phyloP scores from a whole-genome alignment of 805 yeast genomes.

The Yamadazyma philogaea region DNA sequence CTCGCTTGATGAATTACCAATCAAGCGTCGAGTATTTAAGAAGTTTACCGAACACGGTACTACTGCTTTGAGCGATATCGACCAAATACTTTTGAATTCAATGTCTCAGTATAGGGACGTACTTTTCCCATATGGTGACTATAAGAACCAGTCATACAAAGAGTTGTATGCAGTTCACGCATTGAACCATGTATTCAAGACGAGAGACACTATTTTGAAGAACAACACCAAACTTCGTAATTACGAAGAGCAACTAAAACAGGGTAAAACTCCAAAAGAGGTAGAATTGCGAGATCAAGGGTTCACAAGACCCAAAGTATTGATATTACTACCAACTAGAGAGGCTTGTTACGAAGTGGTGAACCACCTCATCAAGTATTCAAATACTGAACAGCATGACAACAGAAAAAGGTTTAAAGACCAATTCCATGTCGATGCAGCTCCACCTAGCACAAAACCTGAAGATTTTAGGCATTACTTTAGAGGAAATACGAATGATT shows the following conservation, averaged over 20 bases:
- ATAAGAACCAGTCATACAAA: slow-evolving; percentile 53
- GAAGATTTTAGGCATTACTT: slow-evolving; percentile 77
- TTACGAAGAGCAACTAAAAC: slow-evolving; percentile 41
- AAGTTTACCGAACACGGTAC: slow-evolving; percentile 4
- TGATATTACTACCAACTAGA: slow-evolving; percentile 82
- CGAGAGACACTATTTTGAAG: slow-evolving; percentile 79
- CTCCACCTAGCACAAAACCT: slow-evolving; percentile 59
- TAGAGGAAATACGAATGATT: slow-evolving; percentile 88
- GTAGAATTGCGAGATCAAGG: slow-evolving; percentile 88
- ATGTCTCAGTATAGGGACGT: slow-evolving; percentile 74
- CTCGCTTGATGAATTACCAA: slow-evolving; percentile 20
- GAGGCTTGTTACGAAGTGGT: slow-evolving; percentile 71
- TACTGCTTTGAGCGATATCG: slow-evolving; percentile 30
- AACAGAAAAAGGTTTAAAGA: slow-evolving; percentile 70
- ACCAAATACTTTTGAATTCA: slow-evolving; percentile 55
- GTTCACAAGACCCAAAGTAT: slow-evolving; percentile 86
- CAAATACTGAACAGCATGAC: slow-evolving; percentile 74
- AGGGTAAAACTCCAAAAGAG: slow-evolving; percentile 34
- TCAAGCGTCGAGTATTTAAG: slow-evolving; percentile 28
- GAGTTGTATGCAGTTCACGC: slow-evolving; percentile 67
- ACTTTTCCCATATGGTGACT: slow-evolving; percentile 52
- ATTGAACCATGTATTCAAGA: slow-evolving; percentile 79
- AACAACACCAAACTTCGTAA: slow-evolving; percentile 59
- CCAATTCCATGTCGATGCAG: slow-evolving; percentile 59
- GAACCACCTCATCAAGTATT: slow-evolving; percentile 53